These are phyloP conservation scores for Macrocybe gigantea DNA, from an alignment of 768 basidiomycete species.

Conservation along the genomic window DNA sequence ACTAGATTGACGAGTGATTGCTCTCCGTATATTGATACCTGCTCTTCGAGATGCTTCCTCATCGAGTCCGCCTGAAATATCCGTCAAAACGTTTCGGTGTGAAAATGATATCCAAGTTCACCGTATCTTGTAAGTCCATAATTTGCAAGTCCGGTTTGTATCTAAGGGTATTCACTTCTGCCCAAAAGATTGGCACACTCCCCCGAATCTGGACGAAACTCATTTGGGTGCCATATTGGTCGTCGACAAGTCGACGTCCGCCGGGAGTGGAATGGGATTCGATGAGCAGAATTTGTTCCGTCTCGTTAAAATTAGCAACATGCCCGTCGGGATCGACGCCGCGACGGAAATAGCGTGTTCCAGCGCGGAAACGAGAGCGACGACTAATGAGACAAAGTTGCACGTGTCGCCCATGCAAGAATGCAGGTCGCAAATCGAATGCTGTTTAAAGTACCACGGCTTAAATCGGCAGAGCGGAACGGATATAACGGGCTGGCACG, in stretches of 20 bases:
- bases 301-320: constrained; percentile 97
- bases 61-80: constrained; percentile 58
- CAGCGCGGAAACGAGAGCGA: constrained; percentile 89
- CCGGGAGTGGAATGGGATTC: constrained; percentile 46
- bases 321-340: constrained; percentile 87
- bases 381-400: constrained; percentile 88
- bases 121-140: constrained; percentile 89
- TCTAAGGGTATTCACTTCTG: constrained; percentile 89
- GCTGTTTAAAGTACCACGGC: constrained; percentile 38
- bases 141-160: constrained; percentile 96
- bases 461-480: no score
- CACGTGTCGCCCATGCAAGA: constrained; percentile 73
- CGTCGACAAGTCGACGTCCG: constrained; percentile 33
- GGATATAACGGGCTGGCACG: constrained; percentile 24
- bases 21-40: constrained; percentile 68
- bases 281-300: constrained; percentile 87
- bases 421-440: constrained; percentile 74
- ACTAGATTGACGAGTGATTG: constrained; percentile 85
- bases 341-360: constrained; percentile 94
- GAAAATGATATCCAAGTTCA: constrained; percentile 26
- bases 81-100: not conserved
- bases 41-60: constrained; percentile 67
- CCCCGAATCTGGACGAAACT: constrained; percentile 94
- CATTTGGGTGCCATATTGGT: constrained; percentile 49
- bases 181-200: constrained; percentile 94